Evolutionary conservation across 2,329 filamentous ascomycete species (phyloP), one percentile per base, ranked within the genome.

Genomic region (Ceratocystis harringtonii): DNA sequence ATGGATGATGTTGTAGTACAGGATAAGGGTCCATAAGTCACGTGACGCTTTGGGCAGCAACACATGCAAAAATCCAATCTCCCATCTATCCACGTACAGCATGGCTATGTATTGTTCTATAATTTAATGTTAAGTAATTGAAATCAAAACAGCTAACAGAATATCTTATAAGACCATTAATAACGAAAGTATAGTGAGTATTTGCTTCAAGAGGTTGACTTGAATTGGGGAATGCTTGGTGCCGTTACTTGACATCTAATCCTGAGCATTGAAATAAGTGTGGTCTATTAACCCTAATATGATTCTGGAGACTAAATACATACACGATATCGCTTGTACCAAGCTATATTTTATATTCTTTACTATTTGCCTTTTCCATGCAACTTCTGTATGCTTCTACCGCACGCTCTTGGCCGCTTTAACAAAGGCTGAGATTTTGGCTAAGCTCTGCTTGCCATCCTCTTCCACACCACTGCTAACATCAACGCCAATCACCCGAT

Each of bases 391-490:
- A 5, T 41, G 1, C 36, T 41, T 22, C 19, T 78, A 81, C 72
- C 78, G 75, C 66, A 83, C 77, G 41, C 76, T 74, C 74, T 94
- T 94, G 0, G 86, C 89, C 44, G 85, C 84, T 72, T 83, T 81
- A 50, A 97, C 79, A 75, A 99, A 99, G 3, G 81, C 83, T 69
- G 79, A 78, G 70, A 99, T 97, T 77, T 88, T 95, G 19, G 84
- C 82, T 66, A 92, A 71, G 74, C 86, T 88, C 75, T 99, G 94
- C 72, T 84, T 79, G 1, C 91, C 92, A 70, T 87, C 82, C 44
- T 84, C 85, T 76, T 97, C 94, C 1, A 99, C 91, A 0, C 95
- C 95, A 72, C 90, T 96, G 74, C 91, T 96, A 22, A 96, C 90
- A 77, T 99, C 94, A 2, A 99, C 88, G 1, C 87, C 92, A 43